Percentiles rank a stretch among this genome's conserved stretches.
Evolutionary conservation across 257 asterid genomes (phyloP).

Genomic region (Capsicum pubescens): DNA sequence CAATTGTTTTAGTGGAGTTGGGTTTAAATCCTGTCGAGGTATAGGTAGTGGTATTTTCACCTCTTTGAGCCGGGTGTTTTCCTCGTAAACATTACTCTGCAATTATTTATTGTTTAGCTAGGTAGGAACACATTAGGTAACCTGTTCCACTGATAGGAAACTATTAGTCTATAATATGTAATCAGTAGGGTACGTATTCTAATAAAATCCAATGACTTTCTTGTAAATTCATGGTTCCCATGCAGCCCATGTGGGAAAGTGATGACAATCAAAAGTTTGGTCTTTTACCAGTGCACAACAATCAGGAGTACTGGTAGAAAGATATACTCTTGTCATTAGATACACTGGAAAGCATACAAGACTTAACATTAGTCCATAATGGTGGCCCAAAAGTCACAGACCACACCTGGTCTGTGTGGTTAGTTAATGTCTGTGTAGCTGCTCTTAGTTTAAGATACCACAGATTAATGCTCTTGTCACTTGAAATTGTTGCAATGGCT

Average conservation of each 20-base stretch:
- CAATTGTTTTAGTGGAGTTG: too few relatives aligned
- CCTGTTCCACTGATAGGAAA: too few relatives aligned
- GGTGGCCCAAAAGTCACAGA: conserved; percentile 89
- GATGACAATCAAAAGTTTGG: neutral
- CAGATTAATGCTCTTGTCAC: conserved; percentile 76
- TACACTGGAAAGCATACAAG: conserved; percentile 86
- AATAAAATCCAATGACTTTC: neutral
- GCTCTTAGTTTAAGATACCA: conserved; percentile 98
- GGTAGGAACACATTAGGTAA: too few relatives aligned
- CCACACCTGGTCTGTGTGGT: conserved; percentile 94
- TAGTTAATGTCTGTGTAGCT: conserved; percentile 77
- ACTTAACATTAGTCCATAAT: conserved; percentile 52
- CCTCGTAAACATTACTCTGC: too few relatives aligned
- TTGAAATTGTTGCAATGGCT: conserved; percentile 88
- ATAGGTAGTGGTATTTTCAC: too few relatives aligned
- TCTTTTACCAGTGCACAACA: neutral
- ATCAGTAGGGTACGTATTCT: too few relatives aligned
- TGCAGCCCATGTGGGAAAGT: neutral
- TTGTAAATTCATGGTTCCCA: neutral
- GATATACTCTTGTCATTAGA: conserved; percentile 89
- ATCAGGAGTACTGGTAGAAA: conserved; percentile 69
- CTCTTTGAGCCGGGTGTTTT: too few relatives aligned
- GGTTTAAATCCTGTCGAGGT: too few relatives aligned
- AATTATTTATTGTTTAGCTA: too few relatives aligned
- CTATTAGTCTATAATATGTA: too few relatives aligned